These are phyloP conservation scores for Leptodontidium sp. DNA, from an alignment of 2,329 filamentous ascomycete genomes.

Conservation along the genomic window DNA sequence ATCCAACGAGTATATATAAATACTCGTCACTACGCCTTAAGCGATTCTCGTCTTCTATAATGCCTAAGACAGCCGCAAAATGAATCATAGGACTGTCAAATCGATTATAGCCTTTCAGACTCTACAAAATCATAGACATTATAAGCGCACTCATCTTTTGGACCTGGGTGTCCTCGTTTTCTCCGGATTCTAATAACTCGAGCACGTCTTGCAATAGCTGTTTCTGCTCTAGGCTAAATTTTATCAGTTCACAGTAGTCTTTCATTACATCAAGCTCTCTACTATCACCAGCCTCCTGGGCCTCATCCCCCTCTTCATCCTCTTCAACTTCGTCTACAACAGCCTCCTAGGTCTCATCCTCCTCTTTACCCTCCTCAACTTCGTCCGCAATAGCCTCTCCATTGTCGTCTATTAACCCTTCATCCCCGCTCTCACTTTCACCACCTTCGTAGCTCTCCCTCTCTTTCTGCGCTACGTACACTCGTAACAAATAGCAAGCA, in stretches of 20 bases:
- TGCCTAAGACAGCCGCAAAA: slow-evolving; percentile 1
- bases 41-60: background rate
- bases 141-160: slow-evolving; percentile 1
- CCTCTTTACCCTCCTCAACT: background rate
- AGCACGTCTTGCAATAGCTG: background rate
- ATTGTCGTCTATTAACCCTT: background rate
- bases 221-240: background rate
- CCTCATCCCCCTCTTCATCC: background rate
- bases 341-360: no score
- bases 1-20: background rate
- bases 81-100: background rate
- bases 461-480: background rate
- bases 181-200: background rate
- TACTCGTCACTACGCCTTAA: background rate
- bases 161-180: background rate
- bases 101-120: background rate
- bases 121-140: background rate
- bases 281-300: background rate
- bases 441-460: background rate
- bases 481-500: background rate
- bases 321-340: no score
- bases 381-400: background rate
- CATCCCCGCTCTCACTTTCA: background rate
- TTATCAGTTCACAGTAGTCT: background rate
- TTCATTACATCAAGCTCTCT: background rate